Evolutionary conservation across 2,329 filamentous ascomycete species (phyloP), one percentile per base, ranked within the genome.

Genomic region (Pseudogymnoascus sp.): DNA sequence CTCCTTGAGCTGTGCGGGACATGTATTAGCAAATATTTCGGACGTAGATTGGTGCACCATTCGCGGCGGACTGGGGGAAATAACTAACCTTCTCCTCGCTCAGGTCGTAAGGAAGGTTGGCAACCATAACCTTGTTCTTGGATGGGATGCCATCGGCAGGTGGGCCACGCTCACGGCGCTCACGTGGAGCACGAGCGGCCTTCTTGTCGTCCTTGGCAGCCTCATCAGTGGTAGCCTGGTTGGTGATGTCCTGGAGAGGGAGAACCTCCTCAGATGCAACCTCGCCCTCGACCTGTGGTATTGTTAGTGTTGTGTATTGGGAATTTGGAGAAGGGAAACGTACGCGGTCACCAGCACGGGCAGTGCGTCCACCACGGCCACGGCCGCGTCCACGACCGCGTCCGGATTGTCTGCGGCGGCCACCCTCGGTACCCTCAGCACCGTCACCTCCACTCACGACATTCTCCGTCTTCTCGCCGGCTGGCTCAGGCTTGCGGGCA

Each of bases 71-170:
- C 33, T 25, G 2, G 18, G 16, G 11, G 71, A 63, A 16, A 62
- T 18, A 62, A 74, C 83, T 69, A 79, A 96, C 93, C 87, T 93
- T 95, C 74, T 97, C 92, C 82, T 99, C 94, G 72, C 89, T 93
- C 77, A 97, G 85, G 80, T 99, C 93, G 75, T 99, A 99, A 62
- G 94, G 94, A 67, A 99, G 86, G 83, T 99, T 99, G 74, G 94
- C 94, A 74, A 99, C 94, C 94, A 99, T 99, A 80, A 99, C 91
- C 89, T 99, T 99, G 79, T 90, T 97, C 88, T 97, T 97, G 79
- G 93, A 97, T 69, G 94, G 89, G 74, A 99, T 91, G 71, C 94
- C 94, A 76, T 99, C 93, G 78, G 96, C 93, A 65, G 94, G 94
- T 69, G 94, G 94, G 67, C 94, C 94, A 77, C 94, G 92, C 85